These are phyloP conservation scores for Quercus robur DNA, from an alignment of 306 rosid genomes.

Conservation along the genomic window DNA sequence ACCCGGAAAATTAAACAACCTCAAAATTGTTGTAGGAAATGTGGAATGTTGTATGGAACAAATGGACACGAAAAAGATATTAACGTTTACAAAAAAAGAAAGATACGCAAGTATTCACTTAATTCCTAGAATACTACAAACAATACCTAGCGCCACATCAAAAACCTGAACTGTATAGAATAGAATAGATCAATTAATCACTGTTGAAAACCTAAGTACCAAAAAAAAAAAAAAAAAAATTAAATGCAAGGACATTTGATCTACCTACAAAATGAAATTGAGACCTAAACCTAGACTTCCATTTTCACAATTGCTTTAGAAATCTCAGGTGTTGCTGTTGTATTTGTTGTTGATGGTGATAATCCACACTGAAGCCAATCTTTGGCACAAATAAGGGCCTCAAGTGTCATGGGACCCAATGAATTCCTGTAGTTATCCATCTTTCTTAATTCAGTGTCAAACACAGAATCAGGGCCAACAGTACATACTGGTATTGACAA, in stretches of 20 bases:
- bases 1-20: too few species aligned
- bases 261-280: not conserved
- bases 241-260: not conserved
- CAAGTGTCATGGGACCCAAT: constrained; percentile 55
- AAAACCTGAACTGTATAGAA: not conserved
- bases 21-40: too few species aligned
- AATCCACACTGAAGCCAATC: constrained; percentile 70
- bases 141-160: not conserved
- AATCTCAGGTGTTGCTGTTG: constrained; percentile 28
- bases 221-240: not conserved
- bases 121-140: not conserved
- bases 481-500: constrained; percentile 74
- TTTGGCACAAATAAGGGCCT: constrained; percentile 80
- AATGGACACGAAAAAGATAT: too few species aligned
- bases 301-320: constrained; percentile 47
- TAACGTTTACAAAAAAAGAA: not conserved
- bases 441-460: constrained; percentile 58
- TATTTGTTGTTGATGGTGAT: constrained; percentile 26
- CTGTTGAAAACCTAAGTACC: not conserved
- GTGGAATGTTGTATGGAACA: too few species aligned
- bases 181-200: not conserved
- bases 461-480: constrained; percentile 56
- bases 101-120: not conserved
- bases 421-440: constrained; percentile 62
- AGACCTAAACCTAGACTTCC: constrained; percentile 36